Evolutionary conservation across 1,139 yeast species (phyloP).

Genomic region (Taphrina wiesneri): DNA sequence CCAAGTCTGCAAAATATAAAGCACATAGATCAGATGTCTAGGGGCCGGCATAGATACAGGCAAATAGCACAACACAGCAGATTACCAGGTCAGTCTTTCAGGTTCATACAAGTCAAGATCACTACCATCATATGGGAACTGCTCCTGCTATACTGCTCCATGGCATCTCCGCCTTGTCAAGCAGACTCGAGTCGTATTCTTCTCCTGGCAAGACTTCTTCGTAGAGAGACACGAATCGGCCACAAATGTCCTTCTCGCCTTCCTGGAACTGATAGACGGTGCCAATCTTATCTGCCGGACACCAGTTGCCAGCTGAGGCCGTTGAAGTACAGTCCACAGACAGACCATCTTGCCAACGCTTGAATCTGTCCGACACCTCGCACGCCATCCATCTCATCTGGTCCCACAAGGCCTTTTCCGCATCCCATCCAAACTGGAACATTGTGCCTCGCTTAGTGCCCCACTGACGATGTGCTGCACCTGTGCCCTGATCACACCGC

Average conservation of each 20-base stretch:
- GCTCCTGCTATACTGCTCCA: constrained; percentile 2
- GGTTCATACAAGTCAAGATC: too few relatives aligned
- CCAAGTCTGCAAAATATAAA: too few relatives aligned
- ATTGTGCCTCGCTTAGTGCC: not conserved
- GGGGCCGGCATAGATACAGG: too few relatives aligned
- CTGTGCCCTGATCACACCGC: constrained; percentile 18
- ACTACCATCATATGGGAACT: not conserved
- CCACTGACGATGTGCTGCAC: constrained; percentile 23
- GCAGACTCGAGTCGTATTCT: not conserved
- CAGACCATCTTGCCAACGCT: constrained; percentile 20
- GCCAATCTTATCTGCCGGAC: not conserved
- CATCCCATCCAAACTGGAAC: constrained; percentile 17
- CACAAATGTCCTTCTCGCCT: not conserved
- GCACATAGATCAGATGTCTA: too few relatives aligned
- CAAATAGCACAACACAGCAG: too few relatives aligned
- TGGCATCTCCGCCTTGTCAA: not conserved
- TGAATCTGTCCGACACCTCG: not conserved
- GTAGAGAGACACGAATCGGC: not conserved
- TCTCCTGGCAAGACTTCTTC: not conserved
- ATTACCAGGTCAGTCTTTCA: too few relatives aligned
- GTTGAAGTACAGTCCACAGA: not conserved
- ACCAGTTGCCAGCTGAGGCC: not conserved
- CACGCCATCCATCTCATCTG: constrained; percentile 29
- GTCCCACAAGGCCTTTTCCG: constrained; percentile 21
- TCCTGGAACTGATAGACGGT: not conserved